These are phyloP conservation scores for Cyberlindnera sargentensis DNA, from an alignment of 805 yeast genomes.

Conservation along the genomic window DNA sequence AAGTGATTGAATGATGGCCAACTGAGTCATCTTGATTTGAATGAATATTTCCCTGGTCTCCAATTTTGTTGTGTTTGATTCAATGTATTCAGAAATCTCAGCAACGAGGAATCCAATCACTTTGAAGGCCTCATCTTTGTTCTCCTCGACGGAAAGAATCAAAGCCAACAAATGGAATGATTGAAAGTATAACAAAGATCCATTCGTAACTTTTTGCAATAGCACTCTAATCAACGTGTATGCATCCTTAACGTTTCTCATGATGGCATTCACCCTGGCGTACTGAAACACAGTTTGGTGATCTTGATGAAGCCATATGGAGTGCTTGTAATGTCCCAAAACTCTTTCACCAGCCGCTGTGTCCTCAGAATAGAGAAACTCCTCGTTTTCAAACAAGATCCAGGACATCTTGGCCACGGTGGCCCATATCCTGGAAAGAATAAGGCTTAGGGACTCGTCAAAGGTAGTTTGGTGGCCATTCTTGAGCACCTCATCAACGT, in stretches of 20 bases:
- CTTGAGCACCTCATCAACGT: not conserved
- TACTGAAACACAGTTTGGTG: constrained; percentile 30
- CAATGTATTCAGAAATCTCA: constrained; percentile 30
- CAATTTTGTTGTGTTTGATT: constrained; percentile 6
- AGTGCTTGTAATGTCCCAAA: constrained; percentile 9
- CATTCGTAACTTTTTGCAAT: constrained; percentile 25
- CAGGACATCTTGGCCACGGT: constrained; percentile 10
- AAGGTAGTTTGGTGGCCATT: not conserved
- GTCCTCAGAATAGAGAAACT: constrained; percentile 6
- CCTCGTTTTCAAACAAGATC: constrained; percentile 5
- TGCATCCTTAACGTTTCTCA: constrained; percentile 36
- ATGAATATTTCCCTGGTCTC: constrained; percentile 30
- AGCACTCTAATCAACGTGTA: constrained; percentile 38
- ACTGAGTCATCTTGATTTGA: constrained; percentile 68
- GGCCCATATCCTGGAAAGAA: constrained; percentile 11
- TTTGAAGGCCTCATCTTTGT: constrained; percentile 46
- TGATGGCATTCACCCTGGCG: constrained; percentile 41
- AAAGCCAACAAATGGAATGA: constrained; percentile 65
- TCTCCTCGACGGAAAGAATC: constrained; percentile 56
- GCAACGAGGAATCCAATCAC: constrained; percentile 43
- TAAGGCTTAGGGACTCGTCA: constrained; percentile 1
- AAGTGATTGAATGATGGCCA: constrained; percentile 58
- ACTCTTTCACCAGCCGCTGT: not conserved
- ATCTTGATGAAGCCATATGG: constrained; percentile 11
- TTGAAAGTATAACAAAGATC: constrained; percentile 41